Base-by-base conservation (phyloP, 108 stramenopile genomes). In the Aurantiochytrium sp. region DNA sequence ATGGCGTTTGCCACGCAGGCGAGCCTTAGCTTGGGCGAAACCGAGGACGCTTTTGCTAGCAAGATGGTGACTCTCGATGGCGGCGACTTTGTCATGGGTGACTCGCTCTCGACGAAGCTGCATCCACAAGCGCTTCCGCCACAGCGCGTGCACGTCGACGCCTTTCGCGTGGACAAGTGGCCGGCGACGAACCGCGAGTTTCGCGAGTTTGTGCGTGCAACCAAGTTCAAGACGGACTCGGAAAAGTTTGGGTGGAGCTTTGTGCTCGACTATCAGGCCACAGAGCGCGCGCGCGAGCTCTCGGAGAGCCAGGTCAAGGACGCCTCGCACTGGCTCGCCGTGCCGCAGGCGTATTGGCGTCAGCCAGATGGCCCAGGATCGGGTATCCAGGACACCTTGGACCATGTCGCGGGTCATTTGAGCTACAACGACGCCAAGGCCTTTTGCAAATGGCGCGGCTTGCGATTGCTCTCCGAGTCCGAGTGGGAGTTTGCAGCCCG, bases 171-270 rank as follows among this genome's bases (percentile, higher is more conserved):
- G 44, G 91, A 92, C 43, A 49, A 88, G 35, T 89, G 91, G 29
- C 44, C 69, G 23, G 90, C 91, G 44, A 92, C 92, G 19, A 92
- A 90, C 88, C 72, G 89, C 18, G 91, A 92, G 72, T 92, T 92
- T 72, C 72, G 58, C 6, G 88, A 89, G 19, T 92, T 92, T 53
- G 90, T 92, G 53, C 18, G 88, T 71, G 88, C 87, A 5, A 91
- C 92, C n/a, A 90, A 91, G 58, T 97, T 97, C 88, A 94, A 96
- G 69, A 97, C 98, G 4, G 98, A 97, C 91, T 97, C 98, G 1
- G 97, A 98, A 92, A 94, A 97, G 89, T 98, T 93, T 91, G 96
- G 96, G 28, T 98, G 98, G 98, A 93, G 92, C 47, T 98, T 98
- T 92, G 97, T 97, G 28, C 93, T 98, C 71, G 93, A 93, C 59